A percentile compares a stretch with the other conserved stretches of the same genome.
Conservation (phyloP, 1,284 basidiomycete genomes). For the Leccinum variabile region DNA sequence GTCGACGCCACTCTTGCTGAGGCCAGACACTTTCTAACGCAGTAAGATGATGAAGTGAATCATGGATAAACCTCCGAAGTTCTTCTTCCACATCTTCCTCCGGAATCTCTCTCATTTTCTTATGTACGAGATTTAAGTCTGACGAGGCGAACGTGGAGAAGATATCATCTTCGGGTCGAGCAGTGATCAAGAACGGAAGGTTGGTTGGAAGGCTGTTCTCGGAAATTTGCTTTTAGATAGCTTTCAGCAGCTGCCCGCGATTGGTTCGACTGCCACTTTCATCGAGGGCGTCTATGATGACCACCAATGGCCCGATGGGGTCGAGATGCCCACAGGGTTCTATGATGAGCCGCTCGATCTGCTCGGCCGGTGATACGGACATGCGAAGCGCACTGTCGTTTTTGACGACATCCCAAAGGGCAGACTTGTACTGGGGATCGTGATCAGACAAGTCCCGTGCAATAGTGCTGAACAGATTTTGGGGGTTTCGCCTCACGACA, state of each 20-base stretch:
- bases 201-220: not conserved
- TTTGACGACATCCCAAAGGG: not conserved
- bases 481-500: not conserved
- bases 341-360: no score
- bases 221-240: not conserved
- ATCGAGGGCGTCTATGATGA: no score
- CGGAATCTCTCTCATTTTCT: not conserved
- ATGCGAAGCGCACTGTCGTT: not conserved
- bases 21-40: no score
- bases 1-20: no score
- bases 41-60: not conserved
- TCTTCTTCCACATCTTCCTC: not conserved
- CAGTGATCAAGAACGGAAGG: not conserved
- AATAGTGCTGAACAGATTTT: not conserved
- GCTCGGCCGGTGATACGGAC: no score
- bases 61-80: not conserved
- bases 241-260: not conserved
- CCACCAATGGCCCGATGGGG: no score
- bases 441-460: not conserved
- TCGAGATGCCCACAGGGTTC: no score
- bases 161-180: not conserved
- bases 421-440: not conserved
- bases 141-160: not conserved
- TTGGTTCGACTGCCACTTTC: not conserved
- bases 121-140: not conserved